Evolutionary conservation across 805 yeast genomes (phyloP).

Genomic region (Sporopachydermia lactativora): DNA sequence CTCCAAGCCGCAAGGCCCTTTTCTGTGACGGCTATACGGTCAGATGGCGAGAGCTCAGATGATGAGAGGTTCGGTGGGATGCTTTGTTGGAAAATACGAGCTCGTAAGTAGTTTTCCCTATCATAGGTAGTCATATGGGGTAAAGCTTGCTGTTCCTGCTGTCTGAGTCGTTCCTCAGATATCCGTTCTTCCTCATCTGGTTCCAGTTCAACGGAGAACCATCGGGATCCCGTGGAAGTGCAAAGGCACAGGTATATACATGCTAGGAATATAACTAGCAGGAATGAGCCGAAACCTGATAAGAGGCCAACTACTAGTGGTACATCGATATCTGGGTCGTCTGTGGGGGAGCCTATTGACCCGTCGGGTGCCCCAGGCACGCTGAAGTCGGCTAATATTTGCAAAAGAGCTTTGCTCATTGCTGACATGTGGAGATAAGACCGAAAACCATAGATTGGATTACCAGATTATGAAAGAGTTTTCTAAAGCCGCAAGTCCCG

Average conservation of each 20-base stretch:
- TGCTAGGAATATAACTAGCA: constrained; percentile 18
- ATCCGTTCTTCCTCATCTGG: constrained; percentile 49
- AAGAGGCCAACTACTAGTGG: constrained; percentile 25
- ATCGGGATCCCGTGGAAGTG: constrained; percentile 18
- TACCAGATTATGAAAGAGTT: too few species aligned
- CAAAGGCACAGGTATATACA: constrained; percentile 19
- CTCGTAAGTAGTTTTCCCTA: neutral
- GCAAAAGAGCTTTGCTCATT: too few species aligned
- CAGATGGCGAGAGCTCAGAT: neutral
- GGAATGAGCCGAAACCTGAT: constrained; percentile 23
- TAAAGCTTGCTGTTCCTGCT: constrained; percentile 41
- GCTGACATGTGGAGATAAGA: too few species aligned
- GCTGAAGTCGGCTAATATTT: too few species aligned
- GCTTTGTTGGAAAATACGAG: constrained; percentile 1
- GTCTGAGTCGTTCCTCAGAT: constrained; percentile 29
- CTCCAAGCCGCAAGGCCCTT: constrained; percentile 2
- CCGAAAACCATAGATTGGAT: too few species aligned
- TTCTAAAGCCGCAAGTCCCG: too few species aligned
- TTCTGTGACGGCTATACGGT: constrained; percentile 1
- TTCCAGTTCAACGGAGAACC: constrained; percentile 35
- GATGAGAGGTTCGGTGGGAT: neutral
- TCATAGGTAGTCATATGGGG: neutral
- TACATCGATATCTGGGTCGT: too few species aligned
- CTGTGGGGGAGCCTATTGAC: too few species aligned
- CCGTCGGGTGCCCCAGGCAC: too few species aligned